These are phyloP conservation scores for Komagataea norvegica DNA, from an alignment of 1,139 yeast species.

Conservation along the genomic window DNA sequence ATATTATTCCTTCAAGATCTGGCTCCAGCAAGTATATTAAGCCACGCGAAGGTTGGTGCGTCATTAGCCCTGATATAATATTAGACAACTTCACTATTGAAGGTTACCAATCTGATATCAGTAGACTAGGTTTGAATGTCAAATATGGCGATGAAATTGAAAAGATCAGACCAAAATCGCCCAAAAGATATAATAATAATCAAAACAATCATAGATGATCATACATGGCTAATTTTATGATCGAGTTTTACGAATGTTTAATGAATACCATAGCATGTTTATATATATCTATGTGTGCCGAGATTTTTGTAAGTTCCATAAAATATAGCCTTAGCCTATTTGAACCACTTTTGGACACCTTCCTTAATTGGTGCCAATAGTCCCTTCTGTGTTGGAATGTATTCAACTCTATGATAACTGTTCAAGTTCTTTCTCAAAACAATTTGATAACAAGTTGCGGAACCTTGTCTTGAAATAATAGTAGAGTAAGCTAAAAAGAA, in stretches of 20 bases:
- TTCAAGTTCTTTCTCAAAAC: constrained; percentile 86
- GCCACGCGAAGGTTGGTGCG: constrained; percentile 86
- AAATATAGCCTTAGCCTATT: no score
- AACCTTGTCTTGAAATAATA: constrained; percentile 87
- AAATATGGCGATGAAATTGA: constrained; percentile 75
- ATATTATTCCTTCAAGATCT: constrained; percentile 69
- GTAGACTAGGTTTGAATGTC: constrained; percentile 43
- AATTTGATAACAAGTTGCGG: constrained; percentile 90
- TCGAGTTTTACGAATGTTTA: no score
- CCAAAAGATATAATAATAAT: constrained; percentile 27
- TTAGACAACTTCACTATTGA: constrained; percentile 61
- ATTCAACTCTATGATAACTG: constrained; percentile 78
- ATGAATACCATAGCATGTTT: no score
- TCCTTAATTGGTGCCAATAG: constrained; percentile 57
- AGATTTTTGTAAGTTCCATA: no score
- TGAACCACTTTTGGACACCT: constrained; percentile 47
- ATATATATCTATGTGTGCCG: no score
- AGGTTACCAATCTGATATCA: constrained; percentile 40
- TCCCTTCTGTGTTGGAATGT: constrained; percentile 75
- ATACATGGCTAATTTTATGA: no score
- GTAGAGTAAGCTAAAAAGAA: constrained; percentile 78
- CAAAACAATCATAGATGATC: constrained; percentile 15
- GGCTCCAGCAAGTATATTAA: constrained; percentile 62
- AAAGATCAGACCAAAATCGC: constrained; percentile 77
- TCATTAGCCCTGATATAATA: constrained; percentile 78